A percentile compares a stretch with the other conserved stretches of the same genome.
Conservation (phyloP, 345 rosid species). For the Arabis hirsuta region DNA sequence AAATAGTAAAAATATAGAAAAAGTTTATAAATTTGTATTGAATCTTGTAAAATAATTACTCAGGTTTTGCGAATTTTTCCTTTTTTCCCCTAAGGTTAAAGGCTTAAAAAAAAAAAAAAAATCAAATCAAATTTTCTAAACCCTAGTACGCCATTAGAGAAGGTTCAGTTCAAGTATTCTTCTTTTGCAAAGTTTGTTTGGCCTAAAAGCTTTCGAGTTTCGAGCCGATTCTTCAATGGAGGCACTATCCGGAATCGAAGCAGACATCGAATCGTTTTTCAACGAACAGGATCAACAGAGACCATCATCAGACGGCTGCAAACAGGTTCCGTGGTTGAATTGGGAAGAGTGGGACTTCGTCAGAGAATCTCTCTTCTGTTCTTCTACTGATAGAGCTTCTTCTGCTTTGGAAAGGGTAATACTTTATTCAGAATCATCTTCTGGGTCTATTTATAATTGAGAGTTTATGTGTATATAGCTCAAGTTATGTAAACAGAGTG, state of each 20-base stretch:
- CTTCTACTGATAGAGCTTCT: slow-evolving; percentile 54
- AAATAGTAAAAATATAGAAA: background rate
- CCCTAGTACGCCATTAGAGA: slow-evolving; percentile 39
- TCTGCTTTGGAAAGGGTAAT: slow-evolving; percentile 75
- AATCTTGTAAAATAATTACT: background rate
- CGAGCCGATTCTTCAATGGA: slow-evolving; percentile 46
- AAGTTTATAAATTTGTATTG: background rate
- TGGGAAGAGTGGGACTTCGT: slow-evolving; percentile 95
- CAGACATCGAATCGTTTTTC: slow-evolving; percentile 43
- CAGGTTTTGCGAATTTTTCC: slow-evolving; percentile 2
- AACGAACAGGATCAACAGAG: slow-evolving; percentile 42
- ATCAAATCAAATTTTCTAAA: background rate
- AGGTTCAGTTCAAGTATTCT: slow-evolving; percentile 7
- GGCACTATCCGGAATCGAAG: slow-evolving; percentile 47
- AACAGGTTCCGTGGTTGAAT: slow-evolving; percentile 85
- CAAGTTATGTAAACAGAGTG: too few relatives aligned
- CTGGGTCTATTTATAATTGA: too few relatives aligned
- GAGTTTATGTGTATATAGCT: too few relatives aligned
- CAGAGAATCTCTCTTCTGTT: slow-evolving; percentile 79
- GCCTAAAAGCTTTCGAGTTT: slow-evolving; percentile 18
- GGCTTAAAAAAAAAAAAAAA: background rate
- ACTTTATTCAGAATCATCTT: background rate
- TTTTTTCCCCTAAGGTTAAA: background rate
- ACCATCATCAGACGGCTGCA: slow-evolving; percentile 51
- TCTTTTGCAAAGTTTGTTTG: background rate